Evolutionary conservation across 768 basidiomycete genomes (phyloP).

Genomic region (Agaricus blazei): DNA sequence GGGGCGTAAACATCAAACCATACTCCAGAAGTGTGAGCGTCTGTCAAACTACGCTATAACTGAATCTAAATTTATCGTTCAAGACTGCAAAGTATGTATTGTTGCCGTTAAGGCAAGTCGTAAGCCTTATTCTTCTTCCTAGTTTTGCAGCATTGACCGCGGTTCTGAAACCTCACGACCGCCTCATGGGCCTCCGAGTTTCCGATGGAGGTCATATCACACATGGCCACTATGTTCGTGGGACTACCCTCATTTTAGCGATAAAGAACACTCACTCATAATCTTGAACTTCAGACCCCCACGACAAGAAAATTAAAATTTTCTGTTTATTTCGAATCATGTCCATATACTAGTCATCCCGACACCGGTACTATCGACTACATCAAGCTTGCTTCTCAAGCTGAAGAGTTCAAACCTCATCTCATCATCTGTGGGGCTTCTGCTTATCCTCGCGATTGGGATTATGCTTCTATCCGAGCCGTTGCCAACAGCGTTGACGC

Average conservation of each 20-base stretch:
- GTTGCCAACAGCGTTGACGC: conserved; percentile 88
- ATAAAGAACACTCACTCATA: not conserved
- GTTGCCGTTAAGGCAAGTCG: not conserved
- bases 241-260: not conserved
- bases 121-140: conserved; percentile 13
- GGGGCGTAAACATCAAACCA: conserved; percentile 99
- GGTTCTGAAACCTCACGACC: conserved; percentile 93
- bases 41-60: not conserved
- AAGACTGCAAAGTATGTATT: conserved; percentile 81
- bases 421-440: conserved; percentile 97
- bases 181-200: conserved; percentile 97
- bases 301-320: conserved; percentile 99
- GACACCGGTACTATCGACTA: conserved; percentile 90
- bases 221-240: conserved; percentile 89
- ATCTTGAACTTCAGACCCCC: conserved; percentile 36
- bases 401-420: conserved; percentile 92
- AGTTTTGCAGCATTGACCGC: conserved; percentile 98
- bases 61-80: not conserved
- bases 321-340: conserved; percentile 99
- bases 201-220: conserved; percentile 97
- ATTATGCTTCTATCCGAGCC: conserved; percentile 78
- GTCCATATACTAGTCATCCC: conserved; percentile 85
- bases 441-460: conserved; percentile 98
- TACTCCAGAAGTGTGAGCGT: conserved; percentile 84
- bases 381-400: conserved; percentile 69